Conservation (phyloP, 306 rosid genomes). For the Dryas drummondii region DNA sequence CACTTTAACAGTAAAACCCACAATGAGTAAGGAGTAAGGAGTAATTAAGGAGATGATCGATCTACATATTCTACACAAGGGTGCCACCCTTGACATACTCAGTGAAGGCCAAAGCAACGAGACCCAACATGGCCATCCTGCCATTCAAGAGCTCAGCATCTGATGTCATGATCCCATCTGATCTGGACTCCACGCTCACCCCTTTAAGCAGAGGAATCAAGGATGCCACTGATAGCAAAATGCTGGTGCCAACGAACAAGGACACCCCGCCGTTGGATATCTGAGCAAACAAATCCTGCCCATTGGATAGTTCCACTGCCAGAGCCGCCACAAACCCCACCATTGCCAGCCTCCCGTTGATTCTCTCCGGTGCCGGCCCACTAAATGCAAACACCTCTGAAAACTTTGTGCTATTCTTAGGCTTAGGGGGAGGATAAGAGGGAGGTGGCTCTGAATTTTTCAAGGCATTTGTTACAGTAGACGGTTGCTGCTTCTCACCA, state of each 20-base stretch:
- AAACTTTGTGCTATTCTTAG: constrained; percentile 46
- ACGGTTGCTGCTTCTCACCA: constrained; percentile 13
- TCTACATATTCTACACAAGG: background rate
- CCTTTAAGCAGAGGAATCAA: constrained; percentile 58
- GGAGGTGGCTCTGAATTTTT: constrained; percentile 1
- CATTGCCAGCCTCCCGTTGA: constrained; percentile 69
- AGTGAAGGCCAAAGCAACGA: no score
- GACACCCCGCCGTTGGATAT: constrained; percentile 54
- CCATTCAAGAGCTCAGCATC: constrained; percentile 76
- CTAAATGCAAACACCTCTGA: constrained; percentile 49
- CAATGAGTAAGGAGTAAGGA: no score
- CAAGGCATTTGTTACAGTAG: background rate
- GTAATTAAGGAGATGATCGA: no score
- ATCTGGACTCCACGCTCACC: constrained; percentile 60
- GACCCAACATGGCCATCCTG: constrained; percentile 30
- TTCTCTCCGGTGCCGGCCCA: constrained; percentile 73
- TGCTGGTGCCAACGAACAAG: constrained; percentile 55
- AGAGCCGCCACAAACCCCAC: constrained; percentile 60
- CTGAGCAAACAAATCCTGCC: constrained; percentile 50
- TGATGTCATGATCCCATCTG: constrained; percentile 48
- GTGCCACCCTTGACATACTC: constrained; percentile 58
- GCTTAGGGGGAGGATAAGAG: constrained; percentile 8
- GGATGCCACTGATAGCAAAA: constrained; percentile 50
- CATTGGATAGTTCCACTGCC: constrained; percentile 51
- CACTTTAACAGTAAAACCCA: no score